Evolutionary conservation across 2,329 filamentous ascomycete species (phyloP).

Genomic region (Tothia fuscella): DNA sequence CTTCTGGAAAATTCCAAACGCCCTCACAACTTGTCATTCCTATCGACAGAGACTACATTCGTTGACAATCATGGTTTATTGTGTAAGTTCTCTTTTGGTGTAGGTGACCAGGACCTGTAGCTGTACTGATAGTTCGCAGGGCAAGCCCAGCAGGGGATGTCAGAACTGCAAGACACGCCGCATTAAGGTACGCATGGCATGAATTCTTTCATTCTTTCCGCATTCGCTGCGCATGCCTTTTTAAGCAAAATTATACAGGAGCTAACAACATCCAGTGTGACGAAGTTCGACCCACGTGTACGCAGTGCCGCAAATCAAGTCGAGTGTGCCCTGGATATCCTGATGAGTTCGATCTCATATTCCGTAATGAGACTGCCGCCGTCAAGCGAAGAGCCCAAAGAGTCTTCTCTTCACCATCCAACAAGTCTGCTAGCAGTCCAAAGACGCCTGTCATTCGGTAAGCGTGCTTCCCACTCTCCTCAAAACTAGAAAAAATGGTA

Average conservation of each 20-base stretch:
- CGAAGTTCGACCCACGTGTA: slow-evolving; percentile 54
- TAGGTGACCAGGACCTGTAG: not conserved
- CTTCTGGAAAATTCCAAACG: not conserved
- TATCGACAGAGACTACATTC: not conserved
- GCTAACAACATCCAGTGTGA: slow-evolving; percentile 43
- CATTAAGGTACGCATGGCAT: slow-evolving; percentile 53
- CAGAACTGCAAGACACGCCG: slow-evolving; percentile 62
- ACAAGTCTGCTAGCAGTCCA: slow-evolving; percentile 1
- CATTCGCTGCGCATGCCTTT: slow-evolving; percentile 2
- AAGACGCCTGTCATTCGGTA: slow-evolving; percentile 17
- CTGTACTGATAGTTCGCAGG: slow-evolving; percentile 11
- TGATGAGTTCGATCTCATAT: slow-evolving; percentile 60
- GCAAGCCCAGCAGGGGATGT: slow-evolving; percentile 42
- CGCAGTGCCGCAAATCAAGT: slow-evolving; percentile 52
- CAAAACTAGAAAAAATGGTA: too few relatives aligned
- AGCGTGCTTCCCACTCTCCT: too few relatives aligned
- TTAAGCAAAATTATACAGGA: slow-evolving; percentile 12
- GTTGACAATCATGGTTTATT: slow-evolving; percentile 8
- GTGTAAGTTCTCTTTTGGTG: slow-evolving; percentile 2
- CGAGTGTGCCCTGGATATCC: slow-evolving; percentile 55
- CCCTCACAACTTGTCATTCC: not conserved
- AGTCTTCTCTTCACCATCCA: slow-evolving; percentile 13
- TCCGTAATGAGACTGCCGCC: slow-evolving; percentile 59
- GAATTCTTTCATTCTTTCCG: slow-evolving; percentile 8
- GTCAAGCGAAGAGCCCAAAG: slow-evolving; percentile 51